phyloP scores from a whole-genome alignment of 768 basidiomycete species.

The Leccinum subtestaceum region DNA sequence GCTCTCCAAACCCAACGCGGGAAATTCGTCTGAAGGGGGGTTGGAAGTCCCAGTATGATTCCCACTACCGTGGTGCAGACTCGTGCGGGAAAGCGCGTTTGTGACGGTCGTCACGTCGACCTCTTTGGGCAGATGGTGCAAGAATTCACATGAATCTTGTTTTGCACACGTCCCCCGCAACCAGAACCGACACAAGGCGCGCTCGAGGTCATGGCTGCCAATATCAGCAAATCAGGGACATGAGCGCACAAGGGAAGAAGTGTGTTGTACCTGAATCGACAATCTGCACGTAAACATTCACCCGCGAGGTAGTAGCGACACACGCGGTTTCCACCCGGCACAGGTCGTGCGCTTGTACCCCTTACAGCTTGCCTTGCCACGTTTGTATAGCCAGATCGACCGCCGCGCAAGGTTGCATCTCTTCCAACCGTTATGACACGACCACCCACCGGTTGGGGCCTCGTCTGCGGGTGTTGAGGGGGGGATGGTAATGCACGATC shows the following conservation, averaged over 20 bases:
- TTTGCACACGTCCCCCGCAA: slow-evolving; percentile 96
- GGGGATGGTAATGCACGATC: slow-evolving; percentile 59
- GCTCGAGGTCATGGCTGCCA: slow-evolving; percentile 86
- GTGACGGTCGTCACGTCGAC: slow-evolving; percentile 74
- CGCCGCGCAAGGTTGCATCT: slow-evolving; percentile 45
- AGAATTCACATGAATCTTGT: slow-evolving; percentile 93
- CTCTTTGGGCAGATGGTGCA: slow-evolving; percentile 87
- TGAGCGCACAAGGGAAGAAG: not conserved
- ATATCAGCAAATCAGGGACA: slow-evolving; percentile 13
- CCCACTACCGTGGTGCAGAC: slow-evolving; percentile 44
- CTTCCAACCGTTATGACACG: slow-evolving; percentile 64
- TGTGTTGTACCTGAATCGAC: slow-evolving; percentile 84
- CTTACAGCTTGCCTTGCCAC: slow-evolving; percentile 21
- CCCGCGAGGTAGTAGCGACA: slow-evolving; percentile 97
- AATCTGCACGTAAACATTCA: slow-evolving; percentile 93
- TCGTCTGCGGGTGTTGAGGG: slow-evolving; percentile 37
- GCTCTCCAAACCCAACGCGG: slow-evolving; percentile 53
- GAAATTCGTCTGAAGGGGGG: slow-evolving; percentile 61
- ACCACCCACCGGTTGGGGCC: slow-evolving; percentile 64
- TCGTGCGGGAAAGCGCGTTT: slow-evolving; percentile 64
- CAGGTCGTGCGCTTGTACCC: slow-evolving; percentile 32
- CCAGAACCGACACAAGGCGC: slow-evolving; percentile 97
- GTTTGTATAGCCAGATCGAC: slow-evolving; percentile 38
- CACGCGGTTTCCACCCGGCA: slow-evolving; percentile 62
- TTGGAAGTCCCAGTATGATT: slow-evolving; percentile 36